Evolutionary conservation across 352 stramenopile genomes (phyloP), one percentile per base, ranked within the genome.

Genomic region (Plasmopara halstedii): DNA sequence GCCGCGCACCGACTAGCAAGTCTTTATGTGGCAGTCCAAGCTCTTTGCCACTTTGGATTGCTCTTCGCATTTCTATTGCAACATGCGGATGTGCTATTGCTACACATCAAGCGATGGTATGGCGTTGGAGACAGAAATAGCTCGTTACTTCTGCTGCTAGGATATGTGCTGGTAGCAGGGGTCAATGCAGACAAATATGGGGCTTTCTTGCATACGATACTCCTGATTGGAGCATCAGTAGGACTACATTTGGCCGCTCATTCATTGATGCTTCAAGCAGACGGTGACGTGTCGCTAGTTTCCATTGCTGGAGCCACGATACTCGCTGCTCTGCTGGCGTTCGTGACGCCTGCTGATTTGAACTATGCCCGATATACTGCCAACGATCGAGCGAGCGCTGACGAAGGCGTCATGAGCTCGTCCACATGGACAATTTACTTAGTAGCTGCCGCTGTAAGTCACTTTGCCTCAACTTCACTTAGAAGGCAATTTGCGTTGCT

Each of bases 41-140:
- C 77, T 29, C 56, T 88, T 19, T 59, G 73, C 23, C 72, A 85
- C 39, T 88, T 86, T 23, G 77, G 73, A 2, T 60, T 82, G 42
- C 53, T 86, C n/a, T 79, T 86, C 37, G 73, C 72, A 38, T 84
- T 88, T 39, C 46, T 88, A 41, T 42, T 88, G 27, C 71, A 85
- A 47, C 61, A 76, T 57, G 42, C 66, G 18, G 65, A 62, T 20
- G 33, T 64, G 35, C 41, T 88, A 50, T 50, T 85, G 21, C 62
- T 63, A 43, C 70, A 73, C 26, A 32, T 83, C 17, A 62, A 64
- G 37, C 38, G 62, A n/a, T 58, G 46, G 50, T 45, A 41, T 22
- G 22, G 7, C 14, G 38, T 18, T 23, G 33, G 32, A 15, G 41
- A 53, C 21, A 58, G 39, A 42, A 50, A 42, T 50, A 47, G 56